These are phyloP conservation scores for Globisporangium carolinianum DNA, from an alignment of 352 stramenopile species.

Conservation along the genomic window DNA sequence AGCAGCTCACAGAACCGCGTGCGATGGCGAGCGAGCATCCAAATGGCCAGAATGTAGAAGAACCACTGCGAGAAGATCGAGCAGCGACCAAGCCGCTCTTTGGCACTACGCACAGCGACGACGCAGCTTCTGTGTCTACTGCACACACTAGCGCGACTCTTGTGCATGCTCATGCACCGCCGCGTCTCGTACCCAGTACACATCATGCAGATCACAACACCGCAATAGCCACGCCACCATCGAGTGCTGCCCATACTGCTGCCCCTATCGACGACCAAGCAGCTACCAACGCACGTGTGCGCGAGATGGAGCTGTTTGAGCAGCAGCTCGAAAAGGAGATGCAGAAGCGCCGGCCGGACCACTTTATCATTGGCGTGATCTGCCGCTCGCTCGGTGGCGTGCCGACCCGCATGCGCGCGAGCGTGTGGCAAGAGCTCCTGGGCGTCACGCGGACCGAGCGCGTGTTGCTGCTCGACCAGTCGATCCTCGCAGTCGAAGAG, in stretches of 20 bases:
- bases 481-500: slow-evolving; percentile 67
- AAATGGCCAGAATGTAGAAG: too few relatives aligned
- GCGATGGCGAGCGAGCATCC: too few relatives aligned
- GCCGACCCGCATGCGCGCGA: slow-evolving; percentile 36
- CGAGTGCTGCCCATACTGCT: background rate
- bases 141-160: too few relatives aligned
- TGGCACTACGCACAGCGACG: too few relatives aligned
- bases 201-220: too few relatives aligned
- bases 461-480: slow-evolving; percentile 52
- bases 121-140: too few relatives aligned
- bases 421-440: slow-evolving; percentile 77
- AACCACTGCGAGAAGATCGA: too few relatives aligned
- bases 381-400: slow-evolving; percentile 68
- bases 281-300: background rate
- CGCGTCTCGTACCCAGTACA: too few relatives aligned
- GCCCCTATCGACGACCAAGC: background rate
- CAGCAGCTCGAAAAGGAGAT: slow-evolving; percentile 61
- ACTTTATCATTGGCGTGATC: slow-evolving; percentile 63
- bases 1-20: too few relatives aligned
- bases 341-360: slow-evolving; percentile 56
- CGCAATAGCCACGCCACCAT: background rate
- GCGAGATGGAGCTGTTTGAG: slow-evolving; percentile 12
- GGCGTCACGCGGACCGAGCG: slow-evolving; percentile 60
- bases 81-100: too few relatives aligned
- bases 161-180: too few relatives aligned